Conservation (phyloP, 768 basidiomycete genomes). For the Agaricus sinodeliciosus region DNA sequence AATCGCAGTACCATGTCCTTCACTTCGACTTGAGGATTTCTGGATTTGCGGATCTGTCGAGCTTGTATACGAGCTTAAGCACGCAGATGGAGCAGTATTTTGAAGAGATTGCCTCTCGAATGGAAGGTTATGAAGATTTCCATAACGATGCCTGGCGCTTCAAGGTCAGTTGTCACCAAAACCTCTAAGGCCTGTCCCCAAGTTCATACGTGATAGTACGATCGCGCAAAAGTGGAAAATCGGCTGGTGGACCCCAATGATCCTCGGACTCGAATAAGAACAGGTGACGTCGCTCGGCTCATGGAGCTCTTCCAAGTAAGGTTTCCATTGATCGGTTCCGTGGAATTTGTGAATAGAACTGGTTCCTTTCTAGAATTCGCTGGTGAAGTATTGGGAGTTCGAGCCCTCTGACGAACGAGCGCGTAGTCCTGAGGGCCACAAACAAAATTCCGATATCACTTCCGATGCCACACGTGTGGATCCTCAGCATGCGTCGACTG, state of each 20-base stretch:
- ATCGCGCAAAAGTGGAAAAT: constrained; percentile 67
- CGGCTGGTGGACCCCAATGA: constrained; percentile 41
- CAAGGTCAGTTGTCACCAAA: constrained; percentile 42
- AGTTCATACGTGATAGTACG: constrained; percentile 41
- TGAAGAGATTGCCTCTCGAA: constrained; percentile 48
- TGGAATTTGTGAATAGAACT: background rate
- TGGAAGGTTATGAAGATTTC: constrained; percentile 65
- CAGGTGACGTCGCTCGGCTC: constrained; percentile 73
- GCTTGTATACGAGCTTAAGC: constrained; percentile 71
- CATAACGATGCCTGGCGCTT: constrained; percentile 73
- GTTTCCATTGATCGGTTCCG: background rate
- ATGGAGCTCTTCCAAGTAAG: constrained; percentile 80
- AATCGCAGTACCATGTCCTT: constrained; percentile 66
- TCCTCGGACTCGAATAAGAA: constrained; percentile 44
- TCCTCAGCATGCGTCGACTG: constrained; percentile 19
- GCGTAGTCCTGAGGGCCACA: constrained; percentile 17
- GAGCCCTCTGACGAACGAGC: constrained; percentile 25
- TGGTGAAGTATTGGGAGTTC: constrained; percentile 71
- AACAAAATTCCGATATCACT: constrained; percentile 23
- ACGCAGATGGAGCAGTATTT: constrained; percentile 82
- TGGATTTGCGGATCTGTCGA: constrained; percentile 75
- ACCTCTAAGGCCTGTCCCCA: background rate
- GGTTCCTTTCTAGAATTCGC: constrained; percentile 41
- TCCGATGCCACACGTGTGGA: constrained; percentile 37
- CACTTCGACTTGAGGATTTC: constrained; percentile 82